Evolutionary conservation across 805 yeast species (phyloP).

Genomic region (Myxozyma neotropica): DNA sequence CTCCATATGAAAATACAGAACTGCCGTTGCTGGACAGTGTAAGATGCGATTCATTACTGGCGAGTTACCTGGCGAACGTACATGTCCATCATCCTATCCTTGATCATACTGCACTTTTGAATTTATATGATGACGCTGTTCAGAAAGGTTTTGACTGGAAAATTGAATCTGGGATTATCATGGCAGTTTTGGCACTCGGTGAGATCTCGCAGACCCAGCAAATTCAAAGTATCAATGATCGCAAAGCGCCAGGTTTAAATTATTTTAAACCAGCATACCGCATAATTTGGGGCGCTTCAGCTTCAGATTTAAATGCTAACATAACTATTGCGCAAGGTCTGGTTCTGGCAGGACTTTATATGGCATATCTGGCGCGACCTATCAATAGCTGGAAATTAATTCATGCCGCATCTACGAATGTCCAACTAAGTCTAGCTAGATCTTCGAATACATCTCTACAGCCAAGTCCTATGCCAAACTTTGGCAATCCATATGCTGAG

Average conservation of each 20-base stretch:
- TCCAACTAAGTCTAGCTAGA: conserved; percentile 4
- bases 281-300: not conserved
- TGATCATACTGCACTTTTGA: not conserved
- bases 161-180: not conserved
- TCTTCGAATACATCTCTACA: not conserved
- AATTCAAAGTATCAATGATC: not conserved
- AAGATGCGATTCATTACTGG: not conserved
- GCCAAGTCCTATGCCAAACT: too few species aligned
- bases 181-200: conserved; percentile 6
- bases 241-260: not conserved
- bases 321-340: not conserved
- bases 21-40: not conserved
- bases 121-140: not conserved
- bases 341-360: conserved; percentile 7
- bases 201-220: not conserved
- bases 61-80: not conserved
- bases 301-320: not conserved
- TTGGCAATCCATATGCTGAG: not conserved
- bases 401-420: conserved; percentile 12
- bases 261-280: conserved; percentile 3
- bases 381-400: conserved; percentile 8
- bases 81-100: conserved; percentile 14
- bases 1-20: not conserved
- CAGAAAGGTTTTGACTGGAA: not conserved
- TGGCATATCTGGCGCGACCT: conserved; percentile 13